phyloP scores from a whole-genome alignment of 306 rosid species.

The Casuarina cunninghamiana region DNA sequence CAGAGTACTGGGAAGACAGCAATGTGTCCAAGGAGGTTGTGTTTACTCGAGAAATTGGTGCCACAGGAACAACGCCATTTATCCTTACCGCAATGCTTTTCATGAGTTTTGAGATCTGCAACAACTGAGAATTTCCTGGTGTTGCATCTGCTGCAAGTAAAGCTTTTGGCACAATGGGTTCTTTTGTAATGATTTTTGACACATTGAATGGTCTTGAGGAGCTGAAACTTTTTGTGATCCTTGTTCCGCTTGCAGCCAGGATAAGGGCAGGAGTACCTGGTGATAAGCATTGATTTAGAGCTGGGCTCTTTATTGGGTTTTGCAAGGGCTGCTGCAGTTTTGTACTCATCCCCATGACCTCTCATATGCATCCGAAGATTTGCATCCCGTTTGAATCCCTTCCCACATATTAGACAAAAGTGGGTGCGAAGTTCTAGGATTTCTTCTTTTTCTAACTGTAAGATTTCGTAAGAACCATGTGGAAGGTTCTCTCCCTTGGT shows the following conservation, averaged over 20 bases:
- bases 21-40: slow-evolving; percentile 98
- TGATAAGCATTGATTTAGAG: slow-evolving; percentile 63
- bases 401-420: slow-evolving; percentile 94
- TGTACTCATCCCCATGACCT: slow-evolving; percentile 96
- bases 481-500: slow-evolving; percentile 85
- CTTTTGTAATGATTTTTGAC: slow-evolving; percentile 99
- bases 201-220: slow-evolving; percentile 89
- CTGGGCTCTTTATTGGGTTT: slow-evolving; percentile 73
- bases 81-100: slow-evolving; percentile 97
- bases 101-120: slow-evolving; percentile 98
- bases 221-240: slow-evolving; percentile 92
- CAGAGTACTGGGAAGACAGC: slow-evolving; percentile 96
- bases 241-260: slow-evolving; percentile 95
- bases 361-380: slow-evolving; percentile 99
- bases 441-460: slow-evolving; percentile 94
- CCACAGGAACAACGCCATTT: slow-evolving; percentile 99
- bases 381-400: slow-evolving; percentile 99
- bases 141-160: slow-evolving; percentile 90
- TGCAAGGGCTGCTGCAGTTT: slow-evolving; percentile 95
- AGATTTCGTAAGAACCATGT: slow-evolving; percentile 89
- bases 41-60: slow-evolving; percentile 99
- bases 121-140: slow-evolving; percentile 91
- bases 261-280: slow-evolving; percentile 95
- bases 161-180: slow-evolving; percentile 98
- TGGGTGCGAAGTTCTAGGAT: slow-evolving; percentile 98